Percentiles rank a stretch among this genome's conserved stretches.
Conservation (phyloP, 208 protist species). For the Crithidia brevicula region DNA sequence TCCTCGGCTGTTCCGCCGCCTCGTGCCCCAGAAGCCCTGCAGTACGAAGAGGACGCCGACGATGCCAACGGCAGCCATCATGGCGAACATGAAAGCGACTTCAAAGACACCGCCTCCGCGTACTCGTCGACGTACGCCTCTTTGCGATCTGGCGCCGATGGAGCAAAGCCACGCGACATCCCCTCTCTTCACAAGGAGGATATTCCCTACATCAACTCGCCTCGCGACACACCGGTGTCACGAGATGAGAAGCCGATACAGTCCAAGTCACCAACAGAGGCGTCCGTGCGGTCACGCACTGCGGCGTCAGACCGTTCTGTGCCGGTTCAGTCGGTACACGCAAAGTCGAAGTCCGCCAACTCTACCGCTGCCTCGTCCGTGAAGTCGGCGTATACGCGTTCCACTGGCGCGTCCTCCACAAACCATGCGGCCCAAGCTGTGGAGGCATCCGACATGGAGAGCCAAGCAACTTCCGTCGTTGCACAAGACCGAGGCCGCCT, state of each 20-base stretch:
- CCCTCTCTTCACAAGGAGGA: slow-evolving; percentile 2
- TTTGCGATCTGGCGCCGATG: not conserved
- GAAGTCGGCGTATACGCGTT: not conserved
- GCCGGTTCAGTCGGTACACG: not conserved
- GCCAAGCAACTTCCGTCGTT: not conserved
- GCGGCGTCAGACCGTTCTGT: not conserved
- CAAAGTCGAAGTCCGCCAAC: too few species aligned
- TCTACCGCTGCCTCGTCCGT: not conserved
- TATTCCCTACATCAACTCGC: not conserved
- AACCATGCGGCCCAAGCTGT: not conserved
- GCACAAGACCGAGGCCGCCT: too few species aligned
- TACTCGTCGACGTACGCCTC: slow-evolving; percentile 10
- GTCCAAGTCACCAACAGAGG: not conserved
- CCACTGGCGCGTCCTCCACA: too few species aligned
- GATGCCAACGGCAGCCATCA: not conserved
- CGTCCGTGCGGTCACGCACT: not conserved
- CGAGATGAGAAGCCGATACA: not conserved
- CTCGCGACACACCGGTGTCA: not conserved
- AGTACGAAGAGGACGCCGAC: slow-evolving; percentile 9
- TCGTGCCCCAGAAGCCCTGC: not conserved
- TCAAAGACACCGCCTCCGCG: not conserved
- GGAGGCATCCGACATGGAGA: not conserved
- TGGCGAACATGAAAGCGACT: too few species aligned
- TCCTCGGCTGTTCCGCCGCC: not conserved
- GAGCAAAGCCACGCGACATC: not conserved